Conservation (phyloP, 148 eudicot genomes). For the Silene uniflora region DNA sequence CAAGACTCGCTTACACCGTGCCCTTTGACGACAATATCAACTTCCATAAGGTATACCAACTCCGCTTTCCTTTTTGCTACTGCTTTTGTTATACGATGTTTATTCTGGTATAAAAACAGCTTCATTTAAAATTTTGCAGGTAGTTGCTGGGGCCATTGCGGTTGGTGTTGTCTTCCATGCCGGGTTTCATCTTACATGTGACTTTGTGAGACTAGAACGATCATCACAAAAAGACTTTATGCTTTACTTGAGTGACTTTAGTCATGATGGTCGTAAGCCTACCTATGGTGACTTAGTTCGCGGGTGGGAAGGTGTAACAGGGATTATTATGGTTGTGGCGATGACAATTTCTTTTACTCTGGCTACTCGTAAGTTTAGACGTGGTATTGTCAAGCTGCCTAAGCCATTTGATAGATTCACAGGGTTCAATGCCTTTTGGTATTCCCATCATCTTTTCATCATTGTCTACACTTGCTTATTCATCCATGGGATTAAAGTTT, state of each 20-base stretch:
- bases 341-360: conserved; percentile 68
- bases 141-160: conserved; percentile 81
- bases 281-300: conserved; percentile 46
- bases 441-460: conserved; percentile 71
- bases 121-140: conserved; percentile 36
- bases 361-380: conserved; percentile 67
- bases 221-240: conserved; percentile 36
- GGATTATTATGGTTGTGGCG: conserved; percentile 57
- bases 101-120: conserved; percentile 17
- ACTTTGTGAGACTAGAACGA: conserved; percentile 71
- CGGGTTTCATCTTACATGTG: conserved; percentile 73
- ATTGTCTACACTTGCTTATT: conserved; percentile 66
- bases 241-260: conserved; percentile 47
- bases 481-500: conserved; percentile 60
- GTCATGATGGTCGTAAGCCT: conserved; percentile 37
- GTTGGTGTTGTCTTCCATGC: conserved; percentile 62
- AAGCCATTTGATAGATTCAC: conserved; percentile 70
- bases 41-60: conserved; percentile 80
- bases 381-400: conserved; percentile 57
- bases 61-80: not conserved
- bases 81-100: no score
- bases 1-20: conserved; percentile 57
- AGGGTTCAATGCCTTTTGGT: conserved; percentile 87
- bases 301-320: conserved; percentile 72
- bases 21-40: conserved; percentile 97